Percentiles rank a stretch among this genome's conserved stretches.
Evolutionary conservation across 1,284 basidiomycete genomes (phyloP).

Genomic region (Moesziomyces aphidis): DNA sequence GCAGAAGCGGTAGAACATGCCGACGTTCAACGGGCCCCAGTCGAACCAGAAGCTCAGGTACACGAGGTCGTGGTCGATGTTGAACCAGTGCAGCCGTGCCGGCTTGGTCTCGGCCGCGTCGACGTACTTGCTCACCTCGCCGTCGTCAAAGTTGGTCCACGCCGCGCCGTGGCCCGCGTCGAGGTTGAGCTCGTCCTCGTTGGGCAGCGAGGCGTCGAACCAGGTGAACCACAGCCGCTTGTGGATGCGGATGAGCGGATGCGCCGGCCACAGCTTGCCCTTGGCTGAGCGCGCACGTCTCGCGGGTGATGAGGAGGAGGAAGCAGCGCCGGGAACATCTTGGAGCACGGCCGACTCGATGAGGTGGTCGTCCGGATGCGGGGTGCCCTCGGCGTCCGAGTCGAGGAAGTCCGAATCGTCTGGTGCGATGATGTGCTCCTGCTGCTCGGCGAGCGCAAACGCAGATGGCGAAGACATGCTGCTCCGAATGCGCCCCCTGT

Average conservation of each 20-base stretch:
- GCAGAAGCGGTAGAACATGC: slow-evolving; percentile 78
- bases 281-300: neutral
- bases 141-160: slow-evolving; percentile 23
- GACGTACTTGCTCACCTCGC: slow-evolving; percentile 32
- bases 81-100: slow-evolving; percentile 59
- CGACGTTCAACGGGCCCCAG: slow-evolving; percentile 76
- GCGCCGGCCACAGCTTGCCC: slow-evolving; percentile 36
- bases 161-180: slow-evolving; percentile 20
- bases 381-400: slow-evolving; percentile 39
- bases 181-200: slow-evolving; percentile 44
- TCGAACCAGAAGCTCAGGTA: slow-evolving; percentile 83
- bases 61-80: slow-evolving; percentile 86
- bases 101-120: slow-evolving; percentile 37
- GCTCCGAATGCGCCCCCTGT: neutral
- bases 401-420: slow-evolving; percentile 63
- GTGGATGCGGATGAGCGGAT: slow-evolving; percentile 58
- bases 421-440: slow-evolving; percentile 43
- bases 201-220: slow-evolving; percentile 32
- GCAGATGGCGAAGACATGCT: slow-evolving; percentile 43
- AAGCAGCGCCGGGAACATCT: slow-evolving; percentile 3
- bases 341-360: slow-evolving; percentile 36
- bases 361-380: slow-evolving; percentile 23
- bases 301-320: neutral
- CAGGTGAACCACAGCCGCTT: slow-evolving; percentile 60
- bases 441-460: slow-evolving; percentile 24